A percentile compares a stretch with the other conserved stretches of the same genome.
These are phyloP conservation scores for Trifolium dubium DNA, from an alignment of 306 rosid genomes.

Conservation along the genomic window DNA sequence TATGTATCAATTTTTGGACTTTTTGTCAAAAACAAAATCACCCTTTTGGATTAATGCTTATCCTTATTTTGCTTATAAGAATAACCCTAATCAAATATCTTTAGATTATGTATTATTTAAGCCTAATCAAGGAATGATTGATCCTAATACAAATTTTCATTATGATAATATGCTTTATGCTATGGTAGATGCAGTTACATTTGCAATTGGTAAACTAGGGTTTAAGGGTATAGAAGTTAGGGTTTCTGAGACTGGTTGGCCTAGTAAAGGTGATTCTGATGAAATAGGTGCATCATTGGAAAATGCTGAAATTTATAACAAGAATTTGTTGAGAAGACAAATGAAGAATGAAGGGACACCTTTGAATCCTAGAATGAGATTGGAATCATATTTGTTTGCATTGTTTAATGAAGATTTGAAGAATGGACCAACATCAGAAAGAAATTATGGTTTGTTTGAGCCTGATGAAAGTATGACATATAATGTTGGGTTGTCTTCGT, in stretches of 20 bases:
- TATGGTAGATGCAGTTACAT: slow-evolving; percentile 81
- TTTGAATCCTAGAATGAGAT: slow-evolving; percentile 69
- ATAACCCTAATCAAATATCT: slow-evolving; percentile 58
- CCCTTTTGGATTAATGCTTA: slow-evolving; percentile 98
- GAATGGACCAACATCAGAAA: slow-evolving; percentile 83
- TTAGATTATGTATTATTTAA: slow-evolving; percentile 77
- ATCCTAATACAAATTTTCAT: slow-evolving; percentile 72
- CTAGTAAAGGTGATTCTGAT: slow-evolving; percentile 70
- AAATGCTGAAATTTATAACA: slow-evolving; percentile 80
- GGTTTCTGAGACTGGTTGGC: slow-evolving; percentile 98
- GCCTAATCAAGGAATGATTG: slow-evolving; percentile 73
- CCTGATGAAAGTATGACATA: slow-evolving; percentile 83
- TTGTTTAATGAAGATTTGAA: slow-evolving; percentile 88
- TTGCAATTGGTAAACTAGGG: slow-evolving; percentile 74
- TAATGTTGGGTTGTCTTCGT: slow-evolving; percentile 67
- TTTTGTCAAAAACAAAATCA: slow-evolving; percentile 70
- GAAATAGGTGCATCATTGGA: slow-evolving; percentile 74
- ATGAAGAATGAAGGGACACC: slow-evolving; percentile 89
- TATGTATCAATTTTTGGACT: slow-evolving; percentile 66
- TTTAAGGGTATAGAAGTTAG: slow-evolving; percentile 73
- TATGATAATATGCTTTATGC: slow-evolving; percentile 97
- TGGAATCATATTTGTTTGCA: slow-evolving; percentile 85
- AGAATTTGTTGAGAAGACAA: slow-evolving; percentile 78
- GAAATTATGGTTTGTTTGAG: slow-evolving; percentile 81
- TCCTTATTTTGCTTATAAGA: slow-evolving; percentile 87